Conservation (phyloP, 306 rosid genomes). For the Fragaria iinumae region DNA sequence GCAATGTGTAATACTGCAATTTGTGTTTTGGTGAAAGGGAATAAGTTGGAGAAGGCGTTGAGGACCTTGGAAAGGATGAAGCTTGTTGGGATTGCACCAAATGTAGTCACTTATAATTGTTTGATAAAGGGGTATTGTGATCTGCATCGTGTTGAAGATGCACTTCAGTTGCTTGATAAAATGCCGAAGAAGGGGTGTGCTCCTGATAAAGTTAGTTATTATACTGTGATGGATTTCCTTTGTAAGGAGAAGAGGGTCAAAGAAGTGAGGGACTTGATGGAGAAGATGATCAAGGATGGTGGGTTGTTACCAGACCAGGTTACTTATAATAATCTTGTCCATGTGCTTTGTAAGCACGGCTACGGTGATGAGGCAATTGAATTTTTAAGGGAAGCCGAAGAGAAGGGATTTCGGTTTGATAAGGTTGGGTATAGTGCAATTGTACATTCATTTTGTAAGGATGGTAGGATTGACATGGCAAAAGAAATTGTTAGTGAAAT, state of each 20-base stretch:
- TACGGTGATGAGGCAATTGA: conserved; percentile 68
- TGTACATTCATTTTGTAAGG: conserved; percentile 74
- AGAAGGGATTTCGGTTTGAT: conserved; percentile 59
- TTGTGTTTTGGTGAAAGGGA: conserved; percentile 65
- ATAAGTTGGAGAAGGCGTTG: conserved; percentile 62
- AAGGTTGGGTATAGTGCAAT: conserved; percentile 84
- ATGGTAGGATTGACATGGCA: conserved; percentile 56
- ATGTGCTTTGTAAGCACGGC: conserved; percentile 65
- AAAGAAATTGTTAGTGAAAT: conserved; percentile 66
- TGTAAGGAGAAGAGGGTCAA: conserved; percentile 61
- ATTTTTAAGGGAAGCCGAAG: conserved; percentile 75
- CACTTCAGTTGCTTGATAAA: conserved; percentile 59
- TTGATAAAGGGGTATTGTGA: conserved; percentile 86
- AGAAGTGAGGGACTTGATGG: conserved; percentile 57
- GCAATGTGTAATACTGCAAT: conserved; percentile 73
- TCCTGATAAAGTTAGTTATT: conserved; percentile 85
- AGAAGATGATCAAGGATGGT: conserved; percentile 50
- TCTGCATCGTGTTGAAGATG: conserved; percentile 47
- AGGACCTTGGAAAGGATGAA: conserved; percentile 62
- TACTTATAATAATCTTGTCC: conserved; percentile 75
- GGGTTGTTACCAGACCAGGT: conserved; percentile 69
- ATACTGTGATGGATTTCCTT: conserved; percentile 70
- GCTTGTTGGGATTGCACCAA: conserved; percentile 59
- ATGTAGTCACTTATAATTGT: conserved; percentile 66
- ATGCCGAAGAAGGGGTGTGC: conserved; percentile 63